phyloP scores from a whole-genome alignment of 345 rosid genomes.

The Citrus unshiu region DNA sequence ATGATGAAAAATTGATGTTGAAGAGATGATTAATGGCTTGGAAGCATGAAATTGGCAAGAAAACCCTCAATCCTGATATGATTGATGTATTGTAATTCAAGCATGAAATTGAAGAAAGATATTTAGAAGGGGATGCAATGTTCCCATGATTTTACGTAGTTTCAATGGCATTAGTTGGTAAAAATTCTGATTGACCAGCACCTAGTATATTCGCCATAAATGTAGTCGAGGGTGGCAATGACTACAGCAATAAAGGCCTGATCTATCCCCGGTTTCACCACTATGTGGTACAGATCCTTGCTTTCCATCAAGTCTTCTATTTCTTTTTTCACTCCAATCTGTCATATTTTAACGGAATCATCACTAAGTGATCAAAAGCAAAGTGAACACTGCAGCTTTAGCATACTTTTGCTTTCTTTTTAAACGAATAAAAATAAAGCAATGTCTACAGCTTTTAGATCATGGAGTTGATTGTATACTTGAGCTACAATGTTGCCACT shows the following conservation, averaged over 20 bases:
- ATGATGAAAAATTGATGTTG: no score
- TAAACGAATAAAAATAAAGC: background rate
- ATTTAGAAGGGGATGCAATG: no score
- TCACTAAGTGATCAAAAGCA: background rate
- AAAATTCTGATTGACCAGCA: background rate
- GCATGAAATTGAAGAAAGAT: no score
- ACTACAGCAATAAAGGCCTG: slow-evolving; percentile 74
- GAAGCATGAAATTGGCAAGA: no score
- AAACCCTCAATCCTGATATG: no score
- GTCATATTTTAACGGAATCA: background rate
- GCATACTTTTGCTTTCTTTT: background rate
- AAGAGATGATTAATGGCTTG: no score
- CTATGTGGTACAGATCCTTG: slow-evolving; percentile 64
- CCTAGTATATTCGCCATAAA: slow-evolving; percentile 68
- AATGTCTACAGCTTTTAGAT: background rate
- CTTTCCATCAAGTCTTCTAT: slow-evolving; percentile 37
- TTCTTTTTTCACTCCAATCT: slow-evolving; percentile 57
- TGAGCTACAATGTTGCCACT: slow-evolving; percentile 50
- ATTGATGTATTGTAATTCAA: no score
- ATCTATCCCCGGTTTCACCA: slow-evolving; percentile 50
- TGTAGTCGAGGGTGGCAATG: slow-evolving; percentile 67
- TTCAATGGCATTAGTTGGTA: no score
- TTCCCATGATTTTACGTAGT: no score
- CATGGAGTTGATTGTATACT: slow-evolving; percentile 13
- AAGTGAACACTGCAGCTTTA: background rate